A percentile compares a stretch with the other conserved stretches of the same genome.
These are phyloP conservation scores for Neurospora sp. DNA, from an alignment of 495 filamentous ascomycete genomes.

Conservation along the genomic window DNA sequence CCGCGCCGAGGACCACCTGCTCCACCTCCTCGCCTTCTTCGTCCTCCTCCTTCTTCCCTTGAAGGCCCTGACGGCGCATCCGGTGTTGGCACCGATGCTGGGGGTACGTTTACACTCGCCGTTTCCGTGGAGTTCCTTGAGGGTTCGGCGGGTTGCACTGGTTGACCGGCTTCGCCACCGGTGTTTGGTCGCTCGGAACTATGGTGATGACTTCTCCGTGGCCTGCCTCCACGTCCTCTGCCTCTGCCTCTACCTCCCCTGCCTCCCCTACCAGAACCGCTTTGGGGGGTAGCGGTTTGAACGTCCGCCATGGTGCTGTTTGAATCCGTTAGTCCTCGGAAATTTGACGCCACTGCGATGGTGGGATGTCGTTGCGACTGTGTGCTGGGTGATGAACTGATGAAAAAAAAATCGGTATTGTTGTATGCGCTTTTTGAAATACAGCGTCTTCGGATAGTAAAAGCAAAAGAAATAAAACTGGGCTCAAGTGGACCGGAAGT, in stretches of 20 bases:
- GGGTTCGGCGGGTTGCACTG: background rate
- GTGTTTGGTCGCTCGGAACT: background rate
- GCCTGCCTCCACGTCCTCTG: constrained; percentile 1
- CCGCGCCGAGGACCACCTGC: constrained; percentile 18
- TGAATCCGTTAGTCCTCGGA: background rate
- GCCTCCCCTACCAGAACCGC: constrained; percentile 15
- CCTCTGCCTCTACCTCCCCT: constrained; percentile 9
- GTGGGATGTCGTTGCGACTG: background rate
- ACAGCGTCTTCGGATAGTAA: constrained; percentile 37
- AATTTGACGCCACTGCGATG: background rate
- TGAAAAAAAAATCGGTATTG: background rate
- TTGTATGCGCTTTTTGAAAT: constrained; percentile 43
- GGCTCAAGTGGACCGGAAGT: background rate
- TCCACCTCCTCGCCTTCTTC: constrained; percentile 26
- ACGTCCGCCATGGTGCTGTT: constrained; percentile 12
- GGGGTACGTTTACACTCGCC: background rate
- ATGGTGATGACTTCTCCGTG: constrained; percentile 2
- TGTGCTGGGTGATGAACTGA: background rate
- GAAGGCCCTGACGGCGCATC: background rate
- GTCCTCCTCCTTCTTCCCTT: constrained; percentile 13
- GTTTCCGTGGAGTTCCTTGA: background rate
- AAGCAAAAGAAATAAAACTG: background rate
- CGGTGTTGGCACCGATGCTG: background rate
- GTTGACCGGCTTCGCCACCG: background rate
- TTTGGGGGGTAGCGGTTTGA: constrained; percentile 4